Percentiles rank a stretch among this genome's conserved stretches.
phyloP scores from a whole-genome alignment of 2,329 filamentous ascomycete species.

The Colletotrichum navitas region DNA sequence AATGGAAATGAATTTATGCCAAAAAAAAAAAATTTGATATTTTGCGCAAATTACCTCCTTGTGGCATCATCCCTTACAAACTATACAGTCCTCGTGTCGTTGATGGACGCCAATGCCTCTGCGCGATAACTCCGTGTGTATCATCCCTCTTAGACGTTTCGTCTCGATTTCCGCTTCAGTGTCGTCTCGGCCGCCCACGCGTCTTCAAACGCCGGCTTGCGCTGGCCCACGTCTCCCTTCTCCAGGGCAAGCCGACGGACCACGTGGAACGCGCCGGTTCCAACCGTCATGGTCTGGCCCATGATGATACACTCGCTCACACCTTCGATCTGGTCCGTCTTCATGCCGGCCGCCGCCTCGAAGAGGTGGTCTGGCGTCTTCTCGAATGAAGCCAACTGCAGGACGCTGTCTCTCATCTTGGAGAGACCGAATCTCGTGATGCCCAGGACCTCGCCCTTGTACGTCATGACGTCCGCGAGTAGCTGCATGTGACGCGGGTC shows the following conservation, averaged over 20 bases:
- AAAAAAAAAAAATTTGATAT: neutral
- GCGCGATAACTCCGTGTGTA: constrained; percentile 8
- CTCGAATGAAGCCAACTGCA: constrained; percentile 96
- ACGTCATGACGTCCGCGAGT: constrained; percentile 98
- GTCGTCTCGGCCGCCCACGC: constrained; percentile 61
- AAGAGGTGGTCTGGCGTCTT: constrained; percentile 99
- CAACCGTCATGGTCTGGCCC: constrained; percentile 92
- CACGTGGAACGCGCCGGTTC: constrained; percentile 93
- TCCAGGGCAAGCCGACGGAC: constrained; percentile 80
- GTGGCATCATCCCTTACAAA: constrained; percentile 17
- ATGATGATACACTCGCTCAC: constrained; percentile 98
- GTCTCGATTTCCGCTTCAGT: constrained; percentile 37
- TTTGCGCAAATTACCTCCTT: constrained; percentile 10
- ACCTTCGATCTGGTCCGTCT: constrained; percentile 91
- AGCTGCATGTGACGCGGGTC: constrained; percentile 98
- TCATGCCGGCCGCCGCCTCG: constrained; percentile 92
- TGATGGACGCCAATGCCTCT: constrained; percentile 26
- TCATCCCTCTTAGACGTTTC: neutral
- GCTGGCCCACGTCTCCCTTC: constrained; percentile 67
- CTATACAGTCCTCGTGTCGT: constrained; percentile 20
- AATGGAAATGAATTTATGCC: neutral
- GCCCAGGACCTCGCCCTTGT: constrained; percentile 95
- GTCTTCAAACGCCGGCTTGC: constrained; percentile 79
- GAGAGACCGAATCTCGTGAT: constrained; percentile 96
- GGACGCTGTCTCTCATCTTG: constrained; percentile 94